Percentiles rank a stretch among this genome's conserved stretches.
These are phyloP conservation scores for Trametes maxima DNA, from an alignment of 768 basidiomycete species.

Conservation along the genomic window DNA sequence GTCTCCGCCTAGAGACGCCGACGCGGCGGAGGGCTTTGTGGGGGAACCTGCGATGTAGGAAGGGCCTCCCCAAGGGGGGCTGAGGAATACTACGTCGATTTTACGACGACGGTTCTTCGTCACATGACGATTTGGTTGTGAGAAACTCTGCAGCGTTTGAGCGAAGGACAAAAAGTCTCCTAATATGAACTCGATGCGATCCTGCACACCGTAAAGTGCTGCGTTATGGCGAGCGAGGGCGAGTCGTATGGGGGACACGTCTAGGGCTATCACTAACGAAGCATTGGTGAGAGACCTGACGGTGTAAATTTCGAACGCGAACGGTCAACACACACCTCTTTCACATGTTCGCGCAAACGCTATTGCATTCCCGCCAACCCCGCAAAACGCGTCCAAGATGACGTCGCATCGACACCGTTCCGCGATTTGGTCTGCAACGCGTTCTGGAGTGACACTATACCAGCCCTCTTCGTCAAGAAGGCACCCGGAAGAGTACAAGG, in stretches of 20 bases:
- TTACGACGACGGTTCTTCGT: slow-evolving; percentile 40
- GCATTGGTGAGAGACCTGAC: neutral
- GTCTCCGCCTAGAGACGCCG: neutral
- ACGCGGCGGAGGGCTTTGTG: neutral
- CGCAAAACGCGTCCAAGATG: slow-evolving; percentile 93
- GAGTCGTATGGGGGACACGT: slow-evolving; percentile 81
- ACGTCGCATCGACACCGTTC: slow-evolving; percentile 86
- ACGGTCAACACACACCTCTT: slow-evolving; percentile 59
- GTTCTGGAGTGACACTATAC: slow-evolving; percentile 96
- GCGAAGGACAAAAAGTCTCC: slow-evolving; percentile 86
- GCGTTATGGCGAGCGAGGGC: slow-evolving; percentile 94
- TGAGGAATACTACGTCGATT: slow-evolving; percentile 90
- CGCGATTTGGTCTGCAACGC: slow-evolving; percentile 90
- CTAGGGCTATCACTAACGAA: slow-evolving; percentile 87
- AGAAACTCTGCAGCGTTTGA: slow-evolving; percentile 41
- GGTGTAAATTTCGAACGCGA: neutral
- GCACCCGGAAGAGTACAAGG: slow-evolving; percentile 77
- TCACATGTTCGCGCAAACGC: slow-evolving; percentile 97
- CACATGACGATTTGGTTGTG: slow-evolving; percentile 4
- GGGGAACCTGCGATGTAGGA: slow-evolving; percentile 54
- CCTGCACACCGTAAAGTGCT: slow-evolving; percentile 88
- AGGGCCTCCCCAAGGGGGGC: slow-evolving; percentile 96
- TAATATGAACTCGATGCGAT: slow-evolving; percentile 93
- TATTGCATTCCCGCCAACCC: slow-evolving; percentile 97
- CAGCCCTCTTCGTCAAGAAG: slow-evolving; percentile 95